Conservation (phyloP, 1,139 yeast genomes). For the Saccharomyces hybrid region DNA sequence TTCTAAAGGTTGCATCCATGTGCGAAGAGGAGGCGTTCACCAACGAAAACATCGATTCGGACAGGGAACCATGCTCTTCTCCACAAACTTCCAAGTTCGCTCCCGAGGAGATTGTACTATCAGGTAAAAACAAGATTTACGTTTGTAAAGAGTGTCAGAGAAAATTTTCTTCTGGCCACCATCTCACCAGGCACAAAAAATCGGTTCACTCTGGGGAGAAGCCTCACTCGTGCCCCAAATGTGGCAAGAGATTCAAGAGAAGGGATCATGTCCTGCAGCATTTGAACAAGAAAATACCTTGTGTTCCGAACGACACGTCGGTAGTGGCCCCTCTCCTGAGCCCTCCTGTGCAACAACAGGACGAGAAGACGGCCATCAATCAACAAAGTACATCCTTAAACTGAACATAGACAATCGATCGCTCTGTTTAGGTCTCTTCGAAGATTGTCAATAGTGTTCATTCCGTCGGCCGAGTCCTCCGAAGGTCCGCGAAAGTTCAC, state of each 20-base stretch:
- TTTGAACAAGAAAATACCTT: conserved; percentile 32
- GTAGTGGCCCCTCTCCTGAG: conserved; percentile 1
- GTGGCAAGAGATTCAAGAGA: conserved; percentile 25
- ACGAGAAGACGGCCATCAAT: neutral
- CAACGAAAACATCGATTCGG: neutral
- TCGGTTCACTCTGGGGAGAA: conserved; percentile 33
- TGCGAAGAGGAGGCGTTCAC: neutral
- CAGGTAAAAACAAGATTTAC: conserved; percentile 32
- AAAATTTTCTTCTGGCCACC: conserved; percentile 34
- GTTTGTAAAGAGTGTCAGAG: conserved; percentile 32
- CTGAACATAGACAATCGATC: neutral
- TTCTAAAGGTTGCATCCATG: neutral
- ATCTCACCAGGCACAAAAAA: conserved; percentile 33
- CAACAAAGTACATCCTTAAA: neutral
- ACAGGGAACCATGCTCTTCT: neutral
- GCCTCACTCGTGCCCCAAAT: too few relatives aligned
- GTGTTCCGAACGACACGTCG: conserved; percentile 18
- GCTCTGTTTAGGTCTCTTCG: neutral
- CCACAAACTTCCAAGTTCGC: conserved; percentile 22
- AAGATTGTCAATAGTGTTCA: neutral
- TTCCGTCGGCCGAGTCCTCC: neutral
- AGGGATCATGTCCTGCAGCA: conserved; percentile 34
- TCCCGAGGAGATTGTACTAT: conserved; percentile 29
- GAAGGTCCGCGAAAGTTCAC: neutral
- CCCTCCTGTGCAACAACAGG: neutral